Conservation (phyloP, 1,284 basidiomycete genomes). For the Boletus nobilissimus region DNA sequence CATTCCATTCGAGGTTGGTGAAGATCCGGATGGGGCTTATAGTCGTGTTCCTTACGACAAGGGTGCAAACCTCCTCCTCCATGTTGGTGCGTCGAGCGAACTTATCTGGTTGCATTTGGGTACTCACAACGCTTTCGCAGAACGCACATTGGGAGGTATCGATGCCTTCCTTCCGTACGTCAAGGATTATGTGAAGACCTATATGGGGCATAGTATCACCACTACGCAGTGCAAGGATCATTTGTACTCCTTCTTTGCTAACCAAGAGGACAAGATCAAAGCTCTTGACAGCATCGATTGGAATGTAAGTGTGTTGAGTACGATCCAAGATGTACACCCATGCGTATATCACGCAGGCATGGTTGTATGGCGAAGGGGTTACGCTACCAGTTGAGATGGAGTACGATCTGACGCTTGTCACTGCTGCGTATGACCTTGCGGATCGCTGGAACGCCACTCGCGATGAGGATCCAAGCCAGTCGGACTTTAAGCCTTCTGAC, state of each 20-base stretch:
- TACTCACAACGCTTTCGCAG: constrained; percentile 49
- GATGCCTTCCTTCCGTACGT: constrained; percentile 87
- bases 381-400: constrained; percentile 83
- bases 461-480: constrained; percentile 54
- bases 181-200: constrained; percentile 82
- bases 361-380: constrained; percentile 88
- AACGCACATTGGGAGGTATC: constrained; percentile 87
- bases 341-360: constrained; percentile 60
- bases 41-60: constrained; percentile 47
- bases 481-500: constrained; percentile 66
- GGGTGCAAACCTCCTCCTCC: constrained; percentile 55
- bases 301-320: constrained; percentile 62
- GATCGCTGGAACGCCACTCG: constrained; percentile 81
- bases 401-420: constrained; percentile 87
- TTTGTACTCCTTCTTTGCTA: constrained; percentile 82
- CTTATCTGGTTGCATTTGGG: neutral
- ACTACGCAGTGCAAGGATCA: constrained; percentile 91
- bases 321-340: neutral
- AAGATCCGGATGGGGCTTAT: constrained; percentile 74
- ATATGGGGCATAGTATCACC: constrained; percentile 87
- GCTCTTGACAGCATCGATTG: constrained; percentile 84
- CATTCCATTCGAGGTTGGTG: constrained; percentile 83
- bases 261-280: constrained; percentile 71
- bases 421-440: constrained; percentile 78
- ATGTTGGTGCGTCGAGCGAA: constrained; percentile 55